Percentiles rank a stretch among this genome's conserved stretches.
These are phyloP conservation scores for Urochloa ruziziensis DNA, from an alignment of 176 grass and related monocot species.

Conservation along the genomic window DNA sequence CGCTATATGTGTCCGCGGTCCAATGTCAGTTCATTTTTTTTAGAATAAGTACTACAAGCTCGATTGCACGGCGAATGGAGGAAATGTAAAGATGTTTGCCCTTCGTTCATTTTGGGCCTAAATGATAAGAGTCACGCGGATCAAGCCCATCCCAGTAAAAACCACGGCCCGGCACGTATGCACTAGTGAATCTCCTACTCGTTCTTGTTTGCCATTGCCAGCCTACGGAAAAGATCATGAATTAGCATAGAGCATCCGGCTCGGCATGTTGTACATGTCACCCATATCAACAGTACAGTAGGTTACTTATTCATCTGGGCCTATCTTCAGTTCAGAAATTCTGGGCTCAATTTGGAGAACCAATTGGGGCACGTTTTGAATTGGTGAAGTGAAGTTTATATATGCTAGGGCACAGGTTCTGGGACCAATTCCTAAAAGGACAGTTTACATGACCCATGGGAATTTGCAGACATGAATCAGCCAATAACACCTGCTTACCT, in stretches of 20 bases:
- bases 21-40: no score
- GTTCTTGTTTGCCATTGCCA: no score
- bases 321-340: neutral
- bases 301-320: neutral
- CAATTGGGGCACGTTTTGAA: neutral
- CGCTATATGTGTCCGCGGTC: no score
- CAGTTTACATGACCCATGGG: neutral
- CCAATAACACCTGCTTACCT: constrained; percentile 49
- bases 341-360: neutral
- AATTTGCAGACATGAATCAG: neutral
- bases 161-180: no score
- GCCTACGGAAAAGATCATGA: constrained; percentile 22
- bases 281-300: neutral
- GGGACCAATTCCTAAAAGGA: neutral
- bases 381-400: neutral
- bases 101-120: no score
- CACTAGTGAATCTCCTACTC: no score
- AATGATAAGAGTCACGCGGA: no score
- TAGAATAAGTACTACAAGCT: no score
- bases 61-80: no score
- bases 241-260: neutral
- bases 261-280: neutral
- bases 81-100: no score
- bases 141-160: no score
- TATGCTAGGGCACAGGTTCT: neutral